phyloP scores from a whole-genome alignment of 768 basidiomycete species.

The Mycena capillaripes region DNA sequence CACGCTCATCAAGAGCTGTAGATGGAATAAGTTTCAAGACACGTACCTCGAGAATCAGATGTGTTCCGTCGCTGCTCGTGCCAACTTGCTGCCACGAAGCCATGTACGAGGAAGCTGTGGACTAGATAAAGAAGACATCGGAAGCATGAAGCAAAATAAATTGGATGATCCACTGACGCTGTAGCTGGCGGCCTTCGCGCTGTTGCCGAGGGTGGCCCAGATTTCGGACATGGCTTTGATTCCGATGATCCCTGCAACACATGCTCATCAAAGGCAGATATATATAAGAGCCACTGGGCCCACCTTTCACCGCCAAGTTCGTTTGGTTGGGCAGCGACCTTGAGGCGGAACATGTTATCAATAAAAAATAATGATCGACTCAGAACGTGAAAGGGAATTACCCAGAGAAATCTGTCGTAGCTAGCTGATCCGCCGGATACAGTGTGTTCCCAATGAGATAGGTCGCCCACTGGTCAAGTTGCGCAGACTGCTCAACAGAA shows the following conservation, averaged over 20 bases:
- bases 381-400: background rate
- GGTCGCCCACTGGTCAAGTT: constrained; percentile 74
- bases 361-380: background rate
- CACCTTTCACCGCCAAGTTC: constrained; percentile 78
- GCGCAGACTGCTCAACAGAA: constrained; percentile 17
- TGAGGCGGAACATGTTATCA: no score
- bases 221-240: constrained; percentile 76
- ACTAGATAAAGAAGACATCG: background rate
- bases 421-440: constrained; percentile 67
- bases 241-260: constrained; percentile 60
- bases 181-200: constrained; percentile 53
- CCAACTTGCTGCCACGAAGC: background rate
- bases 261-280: background rate
- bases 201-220: constrained; percentile 56
- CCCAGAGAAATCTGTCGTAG: constrained; percentile 67
- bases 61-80: constrained; percentile 10
- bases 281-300: background rate
- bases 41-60: constrained; percentile 12
- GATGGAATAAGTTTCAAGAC: background rate
- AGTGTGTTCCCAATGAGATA: constrained; percentile 66
- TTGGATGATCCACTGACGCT: constrained; percentile 46
- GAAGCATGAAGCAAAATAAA: background rate
- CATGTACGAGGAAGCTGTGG: background rate
- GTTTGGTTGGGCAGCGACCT: constrained; percentile 68
- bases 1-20: background rate